A percentile compares a stretch with the other conserved stretches of the same genome.
phyloP scores from a whole-genome alignment of 2,329 filamentous ascomycete species.

The Ophioceras dolichostomum region DNA sequence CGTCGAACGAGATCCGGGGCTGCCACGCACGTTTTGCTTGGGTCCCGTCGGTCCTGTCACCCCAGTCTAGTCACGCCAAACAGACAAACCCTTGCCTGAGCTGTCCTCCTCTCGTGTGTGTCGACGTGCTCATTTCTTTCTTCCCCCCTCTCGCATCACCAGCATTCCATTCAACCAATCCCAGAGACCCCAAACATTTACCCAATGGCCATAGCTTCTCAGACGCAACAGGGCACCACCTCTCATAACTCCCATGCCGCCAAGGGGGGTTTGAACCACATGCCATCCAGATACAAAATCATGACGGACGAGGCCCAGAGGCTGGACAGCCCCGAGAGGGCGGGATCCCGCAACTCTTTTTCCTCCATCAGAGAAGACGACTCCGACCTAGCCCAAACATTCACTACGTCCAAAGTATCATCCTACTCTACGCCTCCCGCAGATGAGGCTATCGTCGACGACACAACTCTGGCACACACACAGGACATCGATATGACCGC shows the following conservation, averaged over 20 bases:
- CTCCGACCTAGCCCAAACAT: conserved; percentile 46
- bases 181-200: no score
- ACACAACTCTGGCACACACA: conserved; percentile 25
- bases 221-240: no score
- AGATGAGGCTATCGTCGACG: conserved; percentile 39
- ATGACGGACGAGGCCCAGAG: conserved; percentile 9
- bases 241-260: no score
- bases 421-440: conserved; percentile 35
- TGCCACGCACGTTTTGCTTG: not conserved
- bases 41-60: conserved; percentile 1
- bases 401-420: conserved; percentile 50
- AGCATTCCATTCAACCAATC: no score
- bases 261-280: no score
- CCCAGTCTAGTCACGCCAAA: no score
- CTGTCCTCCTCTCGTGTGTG: no score
- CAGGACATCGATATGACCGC: conserved; percentile 24
- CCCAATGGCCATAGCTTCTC: no score
- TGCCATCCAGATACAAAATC: conserved; percentile 13
- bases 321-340: conserved; percentile 19
- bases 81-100: no score
- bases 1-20: not conserved
- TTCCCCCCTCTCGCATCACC: no score
- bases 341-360: conserved; percentile 43
- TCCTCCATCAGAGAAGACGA: conserved; percentile 51
- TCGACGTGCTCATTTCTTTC: no score